A percentile compares a stretch with the other conserved stretches of the same genome.
These are phyloP conservation scores for Boletellus sp. DNA, from an alignment of 768 basidiomycete species.

Conservation along the genomic window DNA sequence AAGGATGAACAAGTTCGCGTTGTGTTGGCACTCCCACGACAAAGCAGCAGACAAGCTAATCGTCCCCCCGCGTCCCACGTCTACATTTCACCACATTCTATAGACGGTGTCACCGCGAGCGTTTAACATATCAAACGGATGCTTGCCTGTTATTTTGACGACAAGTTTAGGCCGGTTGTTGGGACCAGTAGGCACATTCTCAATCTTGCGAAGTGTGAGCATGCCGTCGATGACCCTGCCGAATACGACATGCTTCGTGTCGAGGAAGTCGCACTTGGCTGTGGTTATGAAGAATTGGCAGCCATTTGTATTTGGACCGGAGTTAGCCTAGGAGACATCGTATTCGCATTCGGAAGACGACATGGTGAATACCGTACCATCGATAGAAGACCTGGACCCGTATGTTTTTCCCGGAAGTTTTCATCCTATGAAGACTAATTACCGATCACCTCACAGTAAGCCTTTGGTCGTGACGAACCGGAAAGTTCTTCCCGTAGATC, in stretches of 20 bases:
- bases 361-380: conserved; percentile 55
- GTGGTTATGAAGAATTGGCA: conserved; percentile 99
- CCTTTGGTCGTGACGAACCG: conserved; percentile 43
- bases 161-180: conserved; percentile 88
- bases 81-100: conserved; percentile 63
- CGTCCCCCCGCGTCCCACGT: background rate
- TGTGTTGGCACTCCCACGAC: no score
- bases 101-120: background rate
- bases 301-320: conserved; percentile 90
- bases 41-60: background rate
- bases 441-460: background rate
- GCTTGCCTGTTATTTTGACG: conserved; percentile 81
- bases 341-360: background rate
- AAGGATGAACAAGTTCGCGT: no score
- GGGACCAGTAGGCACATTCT: conserved; percentile 88
- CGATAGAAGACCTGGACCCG: conserved; percentile 78
- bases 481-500: conserved; percentile 95
- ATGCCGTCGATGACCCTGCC: conserved; percentile 89
- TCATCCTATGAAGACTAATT: conserved; percentile 63
- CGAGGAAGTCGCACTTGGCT: conserved; percentile 90
- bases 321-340: conserved; percentile 69
- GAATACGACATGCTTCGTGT: conserved; percentile 93
- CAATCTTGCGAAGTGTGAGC: conserved; percentile 93
- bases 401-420: conserved; percentile 91
- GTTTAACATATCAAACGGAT: background rate